Conservation (phyloP, 306 rosid genomes). For the Quercus mongolica region DNA sequence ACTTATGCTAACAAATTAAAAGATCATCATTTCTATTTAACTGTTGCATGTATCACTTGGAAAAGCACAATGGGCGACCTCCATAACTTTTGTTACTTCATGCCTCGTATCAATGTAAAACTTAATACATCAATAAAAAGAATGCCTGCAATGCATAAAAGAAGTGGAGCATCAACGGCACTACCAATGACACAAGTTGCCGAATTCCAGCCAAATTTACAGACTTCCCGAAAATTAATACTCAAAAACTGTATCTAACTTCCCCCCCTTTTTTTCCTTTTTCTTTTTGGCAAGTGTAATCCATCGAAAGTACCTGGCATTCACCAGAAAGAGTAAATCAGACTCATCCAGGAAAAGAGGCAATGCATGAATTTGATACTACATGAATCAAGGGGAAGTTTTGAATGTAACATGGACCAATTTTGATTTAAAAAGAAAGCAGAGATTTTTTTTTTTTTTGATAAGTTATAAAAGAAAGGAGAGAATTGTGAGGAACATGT, state of each 20-base stretch:
- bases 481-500: too few relatives aligned
- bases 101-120: too few relatives aligned
- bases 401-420: too few relatives aligned
- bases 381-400: too few relatives aligned
- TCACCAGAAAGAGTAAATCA: neutral
- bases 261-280: neutral
- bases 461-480: too few relatives aligned
- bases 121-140: neutral
- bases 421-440: too few relatives aligned
- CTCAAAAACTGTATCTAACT: neutral
- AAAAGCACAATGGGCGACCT: too few relatives aligned
- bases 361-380: neutral
- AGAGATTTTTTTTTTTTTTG: too few relatives aligned
- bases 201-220: constrained; percentile 12
- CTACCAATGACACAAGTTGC: constrained; percentile 5
- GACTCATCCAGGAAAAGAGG: neutral
- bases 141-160: neutral
- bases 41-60: too few relatives aligned
- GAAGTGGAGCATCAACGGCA: neutral
- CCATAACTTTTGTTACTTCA: too few relatives aligned
- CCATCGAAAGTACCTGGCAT: constrained; percentile 4
- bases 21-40: too few relatives aligned
- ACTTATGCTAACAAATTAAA: too few relatives aligned
- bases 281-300: neutral
- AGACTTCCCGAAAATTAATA: neutral